Evolutionary conservation across 495 filamentous ascomycete species (phyloP), one percentile per base, ranked within the genome.

Genomic region (Neurospora tetraspora): DNA sequence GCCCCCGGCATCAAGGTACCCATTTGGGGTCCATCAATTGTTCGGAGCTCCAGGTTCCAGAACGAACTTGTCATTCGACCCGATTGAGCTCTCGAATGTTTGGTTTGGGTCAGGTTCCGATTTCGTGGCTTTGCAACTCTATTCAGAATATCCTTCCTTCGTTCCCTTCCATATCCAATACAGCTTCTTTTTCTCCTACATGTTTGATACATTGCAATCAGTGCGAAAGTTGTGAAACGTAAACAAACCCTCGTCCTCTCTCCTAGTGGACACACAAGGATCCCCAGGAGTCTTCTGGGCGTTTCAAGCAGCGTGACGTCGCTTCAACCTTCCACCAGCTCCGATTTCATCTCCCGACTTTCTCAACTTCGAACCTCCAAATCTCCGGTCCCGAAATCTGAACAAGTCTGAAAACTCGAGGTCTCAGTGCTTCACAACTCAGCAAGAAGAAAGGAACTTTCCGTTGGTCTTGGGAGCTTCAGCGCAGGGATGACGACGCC

Each of bases 401-500:
- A 65, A 65, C 53, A 65, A 65, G 0, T 65, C 27, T 65, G 14
- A 34, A 36, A 34, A 9, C 27, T 65, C 53, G 14, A 65, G 6
- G 53, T 65, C 53, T 61, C 27, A 65, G 27, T 65, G 27, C 27
- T 34, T 65, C 27, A 65, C 27, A 34, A 4, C 2, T 34, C 23
- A 61, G 14, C 53, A 61, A 34, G 1, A 8, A 36, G 27, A 65
- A 65, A 34, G 12, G 53, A 34, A 31, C 45, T 53, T 53, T 0
- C 45, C 45, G 10, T 27, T 53, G 9, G 45, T 27, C 20, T 27
- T 53, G 45, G 47, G 23, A 61, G 23, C 53, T 31, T 31, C 53
- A 68, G 12, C 74, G 69, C 76, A 75, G 73, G 72, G 39, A 85
- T 86, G 84, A 79, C 84, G 39, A 53, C 73, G 36, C 74, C 80